Evolutionary conservation across 1,284 basidiomycete species (phyloP), one percentile per base, ranked within the genome.

Genomic region (Salmacisia buchloeana): DNA sequence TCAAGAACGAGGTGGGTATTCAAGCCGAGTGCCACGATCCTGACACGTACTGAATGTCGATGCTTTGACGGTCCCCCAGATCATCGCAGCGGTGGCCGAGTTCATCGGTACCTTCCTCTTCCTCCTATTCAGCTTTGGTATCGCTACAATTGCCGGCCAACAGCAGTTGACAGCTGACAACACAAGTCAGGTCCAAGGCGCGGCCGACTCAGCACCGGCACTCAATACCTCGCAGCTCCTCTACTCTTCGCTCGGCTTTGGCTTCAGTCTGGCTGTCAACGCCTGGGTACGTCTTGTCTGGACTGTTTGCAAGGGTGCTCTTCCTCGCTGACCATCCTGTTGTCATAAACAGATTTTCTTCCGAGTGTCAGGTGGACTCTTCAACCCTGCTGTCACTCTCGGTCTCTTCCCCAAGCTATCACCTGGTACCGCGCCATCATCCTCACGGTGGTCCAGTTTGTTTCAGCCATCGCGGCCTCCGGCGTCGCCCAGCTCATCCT

Each of bases 351-450:
- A n/a, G n/a, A 54, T 54, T 31, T 54, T 54, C 49, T 54, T 54
- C 49, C 83, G 88, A 39, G 83, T 86, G 45, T 88, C 86, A 0
- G 88, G 87, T 6, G 85, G 84, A 7, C 79, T 82, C 62, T 89
- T 89, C 82, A 89, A 89, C 72, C 88, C 88, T 0, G 84, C 87
- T 63, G 84, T 90, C 62, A 85, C 85, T 15, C 81, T 88, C 34
- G 85, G 87, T 0, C 82, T 89, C 45, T 81, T 86, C 39, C 60
- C 72, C 10, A 67, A 21, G 58, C 54, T 21, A 13, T 68, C 29
- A 25, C 25, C n/a, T 59, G 59, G 61, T 27, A 33, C 27, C 41
- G 52, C 10, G 58, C 52, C 45, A 59, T 59, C 21, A 49, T 61
- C 43, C 54, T 69, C n/a, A 57, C 58, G 2, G 29, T 68, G 4